phyloP scores from a whole-genome alignment of 148 eudicot species.

The Selenicereus undatus region DNA sequence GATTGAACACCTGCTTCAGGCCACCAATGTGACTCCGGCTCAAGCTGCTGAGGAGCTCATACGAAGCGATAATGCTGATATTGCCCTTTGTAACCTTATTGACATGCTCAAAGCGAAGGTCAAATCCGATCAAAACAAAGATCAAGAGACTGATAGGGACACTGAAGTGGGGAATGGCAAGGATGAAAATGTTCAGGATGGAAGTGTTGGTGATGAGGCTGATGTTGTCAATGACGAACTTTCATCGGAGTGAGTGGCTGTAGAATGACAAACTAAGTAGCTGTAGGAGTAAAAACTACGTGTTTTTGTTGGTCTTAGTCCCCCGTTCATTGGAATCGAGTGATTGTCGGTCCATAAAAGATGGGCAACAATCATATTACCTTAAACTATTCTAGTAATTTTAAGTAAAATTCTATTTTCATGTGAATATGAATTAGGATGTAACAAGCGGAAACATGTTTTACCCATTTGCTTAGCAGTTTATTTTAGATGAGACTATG shows the following conservation, averaged over 20 bases:
- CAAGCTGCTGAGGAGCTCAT: conserved; percentile 59
- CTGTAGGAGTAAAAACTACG: not conserved
- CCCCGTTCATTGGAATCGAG: too few relatives aligned
- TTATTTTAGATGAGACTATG: too few relatives aligned
- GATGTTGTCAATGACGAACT: conserved; percentile 9
- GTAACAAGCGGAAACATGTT: too few relatives aligned
- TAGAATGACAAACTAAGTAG: not conserved
- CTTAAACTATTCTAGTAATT: too few relatives aligned
- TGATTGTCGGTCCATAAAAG: too few relatives aligned
- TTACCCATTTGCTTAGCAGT: too few relatives aligned
- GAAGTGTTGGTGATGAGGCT: not conserved
- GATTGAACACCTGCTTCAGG: conserved; percentile 34
- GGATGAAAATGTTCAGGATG: conserved; percentile 6
- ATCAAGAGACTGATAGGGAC: not conserved
- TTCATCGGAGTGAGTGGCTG: not conserved
- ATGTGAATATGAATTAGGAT: too few relatives aligned
- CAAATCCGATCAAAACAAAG: conserved; percentile 7
- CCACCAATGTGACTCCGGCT: conserved; percentile 42
- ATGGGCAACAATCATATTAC: too few relatives aligned
- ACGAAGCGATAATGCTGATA: conserved; percentile 35
- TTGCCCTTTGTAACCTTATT: conserved; percentile 36
- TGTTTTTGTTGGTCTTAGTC: not conserved
- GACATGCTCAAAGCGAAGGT: conserved; percentile 34
- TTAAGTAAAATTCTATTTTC: too few relatives aligned
- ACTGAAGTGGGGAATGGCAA: conserved; percentile 11